Conservation (phyloP, 2,329 filamentous ascomycete species). For the Ophiostoma ulmi region DNA sequence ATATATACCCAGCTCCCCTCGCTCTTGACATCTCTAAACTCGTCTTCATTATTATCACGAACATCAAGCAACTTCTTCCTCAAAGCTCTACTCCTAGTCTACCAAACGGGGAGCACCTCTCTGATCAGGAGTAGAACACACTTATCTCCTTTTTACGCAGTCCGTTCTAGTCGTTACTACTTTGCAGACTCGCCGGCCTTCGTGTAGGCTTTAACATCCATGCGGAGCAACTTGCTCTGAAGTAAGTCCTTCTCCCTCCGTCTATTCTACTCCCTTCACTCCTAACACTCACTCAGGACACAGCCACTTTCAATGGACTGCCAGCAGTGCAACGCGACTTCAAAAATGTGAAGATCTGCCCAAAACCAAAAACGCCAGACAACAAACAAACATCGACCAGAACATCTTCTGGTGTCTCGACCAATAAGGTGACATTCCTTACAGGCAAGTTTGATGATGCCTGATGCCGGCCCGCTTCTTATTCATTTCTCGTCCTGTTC, state of each 20-base stretch:
- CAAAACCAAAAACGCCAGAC: not conserved
- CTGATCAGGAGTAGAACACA: no score
- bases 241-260: not conserved
- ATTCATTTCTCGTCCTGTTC: not conserved
- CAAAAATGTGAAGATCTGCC: no score
- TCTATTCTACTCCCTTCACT: not conserved
- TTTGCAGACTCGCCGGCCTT: no score
- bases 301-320: no score
- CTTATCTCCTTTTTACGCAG: no score
- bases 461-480: not conserved
- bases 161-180: no score
- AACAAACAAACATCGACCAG: not conserved
- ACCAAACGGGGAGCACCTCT: no score
- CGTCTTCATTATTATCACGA: not conserved
- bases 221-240: not conserved
- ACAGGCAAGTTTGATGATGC: conserved; percentile 2
- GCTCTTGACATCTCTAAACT: not conserved
- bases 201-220: no score
- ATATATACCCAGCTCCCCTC: not conserved
- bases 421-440: not conserved
- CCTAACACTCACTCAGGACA: no score
- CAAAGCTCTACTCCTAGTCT: no score
- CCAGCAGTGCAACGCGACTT: no score
- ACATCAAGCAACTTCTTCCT: not conserved
- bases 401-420: not conserved